phyloP scores from a whole-genome alignment of 176 grass and related monocot genomes.

The Poa annua region DNA sequence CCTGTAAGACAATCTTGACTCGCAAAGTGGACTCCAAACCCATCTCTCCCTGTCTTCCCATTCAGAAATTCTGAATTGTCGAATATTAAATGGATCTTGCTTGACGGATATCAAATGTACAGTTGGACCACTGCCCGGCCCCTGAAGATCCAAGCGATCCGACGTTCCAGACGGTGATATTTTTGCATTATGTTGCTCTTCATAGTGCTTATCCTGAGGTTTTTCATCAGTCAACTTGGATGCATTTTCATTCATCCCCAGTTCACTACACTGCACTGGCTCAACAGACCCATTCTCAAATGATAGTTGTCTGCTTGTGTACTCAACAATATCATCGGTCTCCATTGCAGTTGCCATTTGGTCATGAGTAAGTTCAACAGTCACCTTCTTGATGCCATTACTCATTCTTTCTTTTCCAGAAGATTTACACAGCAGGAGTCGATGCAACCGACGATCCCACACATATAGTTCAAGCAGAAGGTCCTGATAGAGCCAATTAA shows the following conservation, averaged over 20 bases:
- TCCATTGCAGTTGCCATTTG: slow-evolving; percentile 14
- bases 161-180: slow-evolving; percentile 8
- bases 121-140: background rate
- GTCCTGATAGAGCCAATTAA: slow-evolving; percentile 81
- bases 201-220: background rate
- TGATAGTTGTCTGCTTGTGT: slow-evolving; percentile 11
- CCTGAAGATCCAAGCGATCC: slow-evolving; percentile 24
- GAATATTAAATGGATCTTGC: background rate
- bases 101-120: background rate
- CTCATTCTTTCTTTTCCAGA: slow-evolving; percentile 26
- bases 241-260: background rate
- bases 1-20: slow-evolving; percentile 52
- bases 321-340: background rate
- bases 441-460: slow-evolving; percentile 67
- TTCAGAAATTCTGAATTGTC: background rate
- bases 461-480: slow-evolving; percentile 61
- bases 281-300: slow-evolving; percentile 24
- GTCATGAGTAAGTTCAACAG: slow-evolving; percentile 38
- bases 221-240: slow-evolving; percentile 32
- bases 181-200: slow-evolving; percentile 19
- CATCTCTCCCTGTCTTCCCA: slow-evolving; percentile 28
- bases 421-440: slow-evolving; percentile 48
- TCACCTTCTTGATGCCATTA: slow-evolving; percentile 29
- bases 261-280: background rate
- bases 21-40: slow-evolving; percentile 56